Percentiles rank a stretch among this genome's conserved stretches.
Evolutionary conservation across 2,329 filamentous ascomycete species (phyloP).

Genomic region (Hypoxylon sp.): DNA sequence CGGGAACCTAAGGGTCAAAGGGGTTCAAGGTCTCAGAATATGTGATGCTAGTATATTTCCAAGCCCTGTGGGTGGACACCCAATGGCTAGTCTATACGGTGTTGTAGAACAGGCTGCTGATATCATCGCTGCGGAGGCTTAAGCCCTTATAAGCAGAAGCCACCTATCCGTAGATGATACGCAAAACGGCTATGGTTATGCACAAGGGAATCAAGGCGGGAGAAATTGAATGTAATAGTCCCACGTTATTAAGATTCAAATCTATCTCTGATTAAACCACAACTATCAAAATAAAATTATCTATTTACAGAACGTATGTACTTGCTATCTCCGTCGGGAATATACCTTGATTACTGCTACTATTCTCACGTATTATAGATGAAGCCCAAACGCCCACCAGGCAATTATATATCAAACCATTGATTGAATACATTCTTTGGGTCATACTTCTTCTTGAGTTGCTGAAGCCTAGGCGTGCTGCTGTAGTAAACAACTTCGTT

Average conservation of each 20-base stretch:
- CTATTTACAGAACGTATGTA: conserved; percentile 10
- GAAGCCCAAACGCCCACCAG: neutral
- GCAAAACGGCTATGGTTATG: neutral
- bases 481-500: conserved; percentile 48
- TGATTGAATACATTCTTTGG: conserved; percentile 50
- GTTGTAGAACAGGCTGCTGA: conserved; percentile 72
- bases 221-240: neutral
- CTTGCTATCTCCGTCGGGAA: neutral
- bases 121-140: conserved; percentile 56
- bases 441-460: conserved; percentile 51
- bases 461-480: conserved; percentile 48
- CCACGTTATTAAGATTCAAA: neutral
- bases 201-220: neutral
- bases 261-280: neutral
- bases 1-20: conserved; percentile 56
- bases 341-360: neutral
- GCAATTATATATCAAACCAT: conserved; percentile 46
- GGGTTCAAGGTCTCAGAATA: conserved; percentile 57
- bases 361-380: neutral
- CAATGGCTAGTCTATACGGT: conserved; percentile 67
- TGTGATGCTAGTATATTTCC: conserved; percentile 59
- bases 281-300: conserved; percentile 5
- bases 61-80: conserved; percentile 61
- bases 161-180: neutral
- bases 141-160: neutral